Evolutionary conservation across 176 grass and related monocot species (phyloP).

Genomic region (Avena sativa): DNA sequence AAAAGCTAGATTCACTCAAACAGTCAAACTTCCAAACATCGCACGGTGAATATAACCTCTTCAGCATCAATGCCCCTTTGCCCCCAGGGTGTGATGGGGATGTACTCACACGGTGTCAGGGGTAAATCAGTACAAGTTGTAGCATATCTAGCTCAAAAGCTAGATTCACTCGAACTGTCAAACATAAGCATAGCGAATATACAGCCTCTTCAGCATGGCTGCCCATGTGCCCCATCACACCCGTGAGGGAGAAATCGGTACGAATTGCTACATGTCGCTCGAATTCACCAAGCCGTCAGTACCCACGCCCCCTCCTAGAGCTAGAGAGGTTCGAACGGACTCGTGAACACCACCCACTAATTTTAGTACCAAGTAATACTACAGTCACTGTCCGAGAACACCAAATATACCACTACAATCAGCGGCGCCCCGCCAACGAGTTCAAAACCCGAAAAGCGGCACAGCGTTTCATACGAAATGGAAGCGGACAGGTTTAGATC

Average conservation of each 20-base stretch:
- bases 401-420: background rate
- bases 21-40: background rate
- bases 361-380: background rate
- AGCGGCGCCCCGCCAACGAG: background rate
- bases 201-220: background rate
- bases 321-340: background rate
- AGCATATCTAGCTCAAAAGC: background rate
- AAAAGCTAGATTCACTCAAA: background rate
- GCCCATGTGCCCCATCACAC: background rate
- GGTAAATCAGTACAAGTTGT: background rate
- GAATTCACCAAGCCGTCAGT: background rate
- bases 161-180: background rate
- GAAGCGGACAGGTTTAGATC: background rate
- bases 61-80: background rate
- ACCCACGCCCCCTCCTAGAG: background rate
- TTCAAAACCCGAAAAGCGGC: slow-evolving; percentile 8
- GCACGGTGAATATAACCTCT: background rate
- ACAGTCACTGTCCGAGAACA: background rate
- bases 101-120: background rate
- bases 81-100: background rate
- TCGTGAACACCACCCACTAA: background rate
- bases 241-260: slow-evolving; percentile 5
- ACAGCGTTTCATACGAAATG: background rate
- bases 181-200: slow-evolving; percentile 20
- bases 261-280: background rate